Evolutionary conservation across 2,329 filamentous ascomycete species (phyloP).

Genomic region (Ceratocystis huliohia): DNA sequence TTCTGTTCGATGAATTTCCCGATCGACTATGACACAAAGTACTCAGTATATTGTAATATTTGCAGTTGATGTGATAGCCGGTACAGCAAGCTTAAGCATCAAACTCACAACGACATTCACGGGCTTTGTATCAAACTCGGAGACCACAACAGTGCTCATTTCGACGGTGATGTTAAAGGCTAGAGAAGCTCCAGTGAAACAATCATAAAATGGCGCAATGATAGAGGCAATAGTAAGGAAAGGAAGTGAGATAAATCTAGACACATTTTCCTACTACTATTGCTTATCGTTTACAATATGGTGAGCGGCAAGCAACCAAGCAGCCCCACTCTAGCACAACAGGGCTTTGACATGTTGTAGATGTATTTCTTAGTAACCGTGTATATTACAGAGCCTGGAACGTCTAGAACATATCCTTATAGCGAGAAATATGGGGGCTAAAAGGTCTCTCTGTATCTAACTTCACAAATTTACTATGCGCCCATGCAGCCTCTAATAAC

Average conservation of each 20-base stretch:
- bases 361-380: not conserved
- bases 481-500: not conserved
- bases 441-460: too few species aligned
- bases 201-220: too few species aligned
- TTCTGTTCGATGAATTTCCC: not conserved
- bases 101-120: constrained; percentile 11
- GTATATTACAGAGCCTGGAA: not conserved
- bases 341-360: not conserved
- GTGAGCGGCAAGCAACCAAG: not conserved
- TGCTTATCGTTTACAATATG: not conserved
- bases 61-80: not conserved
- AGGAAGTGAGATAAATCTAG: not conserved
- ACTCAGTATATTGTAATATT: not conserved
- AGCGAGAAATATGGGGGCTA: not conserved
- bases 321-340: not conserved
- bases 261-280: not conserved
- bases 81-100: not conserved
- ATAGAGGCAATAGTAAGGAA: too few species aligned
- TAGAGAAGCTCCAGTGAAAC: too few species aligned
- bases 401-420: not conserved
- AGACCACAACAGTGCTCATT: not conserved
- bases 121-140: not conserved
- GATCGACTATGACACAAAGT: not conserved
- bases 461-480: not conserved
- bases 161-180: not conserved